A percentile compares a stretch with the other conserved stretches of the same genome.
phyloP scores from a whole-genome alignment of 177 flowering plant genomes.

The Vitis hybrid region DNA sequence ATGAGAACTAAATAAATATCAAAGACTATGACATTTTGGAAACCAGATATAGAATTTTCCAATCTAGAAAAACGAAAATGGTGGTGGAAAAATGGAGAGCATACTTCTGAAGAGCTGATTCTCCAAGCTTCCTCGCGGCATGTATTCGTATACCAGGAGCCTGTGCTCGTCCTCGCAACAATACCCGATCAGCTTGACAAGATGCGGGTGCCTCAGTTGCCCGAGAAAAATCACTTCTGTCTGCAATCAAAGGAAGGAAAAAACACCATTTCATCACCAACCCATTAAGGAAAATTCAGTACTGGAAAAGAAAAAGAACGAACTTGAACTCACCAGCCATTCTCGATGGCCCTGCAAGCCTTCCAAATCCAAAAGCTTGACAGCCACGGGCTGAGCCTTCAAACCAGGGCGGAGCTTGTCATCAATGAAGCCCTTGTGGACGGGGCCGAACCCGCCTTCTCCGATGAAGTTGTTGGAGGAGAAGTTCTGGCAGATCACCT shows the following conservation, averaged over 20 bases:
- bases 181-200: slow-evolving; percentile 74
- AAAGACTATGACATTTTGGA: too few relatives aligned
- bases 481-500: slow-evolving; percentile 54
- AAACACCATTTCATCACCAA: background rate
- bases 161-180: slow-evolving; percentile 75
- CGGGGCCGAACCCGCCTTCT: slow-evolving; percentile 79
- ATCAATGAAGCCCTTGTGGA: slow-evolving; percentile 74
- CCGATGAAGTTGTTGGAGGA: slow-evolving; percentile 61
- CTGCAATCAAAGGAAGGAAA: slow-evolving; percentile 22
- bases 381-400: slow-evolving; percentile 69
- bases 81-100: slow-evolving; percentile 5
- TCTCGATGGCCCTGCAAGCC: slow-evolving; percentile 70
- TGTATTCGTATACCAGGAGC: slow-evolving; percentile 61
- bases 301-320: background rate
- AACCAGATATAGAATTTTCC: too few relatives aligned
- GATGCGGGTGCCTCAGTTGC: slow-evolving; percentile 60
- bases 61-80: too few relatives aligned
- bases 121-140: slow-evolving; percentile 71
- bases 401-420: slow-evolving; percentile 66
- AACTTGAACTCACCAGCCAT: slow-evolving; percentile 54
- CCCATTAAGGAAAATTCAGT: background rate
- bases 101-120: slow-evolving; percentile 65
- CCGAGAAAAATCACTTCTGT: slow-evolving; percentile 65
- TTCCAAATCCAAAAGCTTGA: slow-evolving; percentile 62
- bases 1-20: too few relatives aligned